Percentiles rank a stretch among this genome's conserved stretches.
These are phyloP conservation scores for Boletus rubescentipes DNA, from an alignment of 768 basidiomycete genomes.

Conservation along the genomic window DNA sequence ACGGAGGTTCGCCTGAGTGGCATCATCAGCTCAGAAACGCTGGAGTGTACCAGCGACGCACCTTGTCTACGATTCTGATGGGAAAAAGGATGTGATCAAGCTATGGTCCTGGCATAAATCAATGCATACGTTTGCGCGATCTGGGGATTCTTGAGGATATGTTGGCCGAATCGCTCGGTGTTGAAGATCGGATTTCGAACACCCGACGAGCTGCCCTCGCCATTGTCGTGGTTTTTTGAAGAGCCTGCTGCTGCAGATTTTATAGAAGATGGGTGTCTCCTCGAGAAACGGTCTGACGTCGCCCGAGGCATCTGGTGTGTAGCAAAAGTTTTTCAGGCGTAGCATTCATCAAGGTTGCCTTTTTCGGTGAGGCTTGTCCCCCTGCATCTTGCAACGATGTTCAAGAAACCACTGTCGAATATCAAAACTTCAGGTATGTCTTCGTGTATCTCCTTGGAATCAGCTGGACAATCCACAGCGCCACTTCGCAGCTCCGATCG, in stretches of 20 bases:
- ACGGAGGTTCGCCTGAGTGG: constrained; percentile 75
- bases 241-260: constrained; percentile 35
- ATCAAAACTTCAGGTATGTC: constrained; percentile 61
- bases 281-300: constrained; percentile 69
- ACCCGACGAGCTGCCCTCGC: constrained; percentile 38
- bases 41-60: constrained; percentile 15
- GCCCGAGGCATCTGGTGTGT: constrained; percentile 62
- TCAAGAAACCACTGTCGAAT: constrained; percentile 72
- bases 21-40: constrained; percentile 7
- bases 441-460: not conserved
- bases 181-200: constrained; percentile 89
- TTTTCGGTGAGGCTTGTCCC: constrained; percentile 6
- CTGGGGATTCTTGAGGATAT: constrained; percentile 93
- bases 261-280: constrained; percentile 63
- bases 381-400: constrained; percentile 45
- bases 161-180: constrained; percentile 93
- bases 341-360: constrained; percentile 11
- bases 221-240: constrained; percentile 43
- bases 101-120: constrained; percentile 20
- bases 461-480: constrained; percentile 33
- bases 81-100: constrained; percentile 13
- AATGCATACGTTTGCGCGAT: constrained; percentile 80
- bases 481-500: constrained; percentile 73
- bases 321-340: not conserved
- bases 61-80: constrained; percentile 62